Base-by-base conservation (phyloP, 257 asterid species). In the Solanum peruvianum region DNA sequence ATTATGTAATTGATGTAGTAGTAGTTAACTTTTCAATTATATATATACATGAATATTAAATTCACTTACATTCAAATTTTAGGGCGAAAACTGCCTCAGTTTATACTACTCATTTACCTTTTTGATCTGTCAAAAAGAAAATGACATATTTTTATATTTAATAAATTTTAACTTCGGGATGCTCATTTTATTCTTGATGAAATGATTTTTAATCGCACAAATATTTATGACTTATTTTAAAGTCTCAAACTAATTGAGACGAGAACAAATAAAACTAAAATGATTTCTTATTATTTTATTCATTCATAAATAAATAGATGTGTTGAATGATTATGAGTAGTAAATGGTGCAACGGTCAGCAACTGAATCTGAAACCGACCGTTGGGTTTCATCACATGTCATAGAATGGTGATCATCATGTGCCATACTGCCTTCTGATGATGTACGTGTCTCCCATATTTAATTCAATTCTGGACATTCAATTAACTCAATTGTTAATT, bases 341-440 rank as follows among this genome's bases (percentile, higher is more conserved):
- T 87, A 86, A 86, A 87, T 87, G 86, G 27, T 60, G 87, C 78
- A 92, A 92, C 95, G 95, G 93, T 91, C 92, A 86, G 84, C 71
- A 71, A 27, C 83, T 33, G 64, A 86, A 88, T 75, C 90, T 85
- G 87, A 86, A 86, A 87, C 89, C 89, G 91, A 91, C 93, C 93
- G 92, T 90, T 91, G 89, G 87, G 62, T 52, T 52, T 52, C 62
- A 16, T 88, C 80, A 85, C 78, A 78, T 88, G 88, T 76, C 78
- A 64, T 5, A 3, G 3, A 21, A 49, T 39, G 27, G 85, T 87
- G 60, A 71, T 75, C 80, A 60, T 86, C 88, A 87, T 88, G 89
- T 87, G 91, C 88, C 64, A 56, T 56, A 56, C 64, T 56, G 64
- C 66, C 87, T 27, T 60, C 75, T 86, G 35, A 12, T 42, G 64